Evolutionary conservation across 768 basidiomycete genomes (phyloP), one percentile per base, ranked within the genome.

Genomic region (Pleurotus citrinopileatus): DNA sequence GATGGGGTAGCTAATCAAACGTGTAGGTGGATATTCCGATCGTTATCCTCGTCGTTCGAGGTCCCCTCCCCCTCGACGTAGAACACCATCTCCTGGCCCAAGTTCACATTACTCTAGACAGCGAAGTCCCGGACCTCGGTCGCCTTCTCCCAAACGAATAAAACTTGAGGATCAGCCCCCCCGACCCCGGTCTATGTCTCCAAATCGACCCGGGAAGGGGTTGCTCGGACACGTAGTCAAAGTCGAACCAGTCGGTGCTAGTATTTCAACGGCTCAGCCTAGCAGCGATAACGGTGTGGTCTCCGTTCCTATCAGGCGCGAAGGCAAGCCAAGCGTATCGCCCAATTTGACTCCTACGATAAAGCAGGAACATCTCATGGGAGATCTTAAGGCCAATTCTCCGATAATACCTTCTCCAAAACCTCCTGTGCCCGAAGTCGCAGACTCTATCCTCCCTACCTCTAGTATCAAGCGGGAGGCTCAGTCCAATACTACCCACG

Each of bases 131-230:
- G 36, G 23, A 9, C 54, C 12, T 50, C 47, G 42, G 23, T 51
- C 54, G 3, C 36, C 43, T 32, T 44, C 46, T n/a, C 54, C 29
- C 12, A 50, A 38, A 19, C 42, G 36, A 54, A 53, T 54, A 34
- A 63, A 61, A 61, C 48, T 50, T 58, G 58, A 28, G 45, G 52
- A 20, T 52, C 59, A 42, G 63, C 64, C n/a, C 61, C 63, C 47
- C 54, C 63, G 42, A 63, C 64, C 34, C 17, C 38, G 38, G 12
- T 40, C 38, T 7, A 40, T 40, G 7, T n/a, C 38, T 60, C 64
- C 45, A 60, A 59, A 56, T 61, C 67, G 28, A 59, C 66, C 7
- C 58, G 60, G 42, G 58, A 40, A 32, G 55, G 55, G 19, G 36
- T 27, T 9, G 3, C 12, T 13, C 29, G 29, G 13, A 13, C 29